phyloP scores from a whole-genome alignment of 2,329 filamentous ascomycete genomes.

The Akanthomyces uredinophilus region DNA sequence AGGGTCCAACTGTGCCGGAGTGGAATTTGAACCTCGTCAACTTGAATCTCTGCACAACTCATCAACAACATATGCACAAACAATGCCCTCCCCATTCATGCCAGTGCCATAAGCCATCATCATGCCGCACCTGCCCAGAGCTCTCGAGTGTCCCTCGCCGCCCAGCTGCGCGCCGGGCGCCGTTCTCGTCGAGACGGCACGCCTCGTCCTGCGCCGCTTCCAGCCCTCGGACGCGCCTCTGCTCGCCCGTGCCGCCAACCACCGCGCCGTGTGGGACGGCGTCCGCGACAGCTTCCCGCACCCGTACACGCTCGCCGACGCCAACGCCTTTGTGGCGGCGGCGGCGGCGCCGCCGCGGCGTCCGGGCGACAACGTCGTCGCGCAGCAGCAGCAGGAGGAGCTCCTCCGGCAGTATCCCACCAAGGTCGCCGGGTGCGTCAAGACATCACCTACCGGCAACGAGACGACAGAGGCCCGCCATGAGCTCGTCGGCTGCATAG shows the following conservation, averaged over 20 bases:
- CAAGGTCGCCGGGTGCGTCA: conserved; percentile 29
- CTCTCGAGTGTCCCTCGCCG: conserved; percentile 19
- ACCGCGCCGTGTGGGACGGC: conserved; percentile 30
- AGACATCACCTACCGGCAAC: neutral
- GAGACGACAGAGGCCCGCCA: conserved; percentile 20
- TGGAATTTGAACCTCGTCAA: neutral
- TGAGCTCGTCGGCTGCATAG: conserved; percentile 37
- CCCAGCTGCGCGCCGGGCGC: conserved; percentile 26
- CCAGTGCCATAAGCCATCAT: neutral
- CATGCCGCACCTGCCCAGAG: neutral
- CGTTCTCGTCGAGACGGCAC: conserved; percentile 27
- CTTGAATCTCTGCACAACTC: neutral
- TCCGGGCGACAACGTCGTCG: too few species aligned
- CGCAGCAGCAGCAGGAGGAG: too few species aligned
- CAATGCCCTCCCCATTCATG: neutral
- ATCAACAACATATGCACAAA: neutral
- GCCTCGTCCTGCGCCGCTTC: conserved; percentile 38
- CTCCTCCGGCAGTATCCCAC: too few species aligned
- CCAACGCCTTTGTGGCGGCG: conserved; percentile 32
- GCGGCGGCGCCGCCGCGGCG: too few species aligned
- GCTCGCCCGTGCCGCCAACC: conserved; percentile 33
- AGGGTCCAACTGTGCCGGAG: too few species aligned
- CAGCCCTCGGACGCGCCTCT: conserved; percentile 32
- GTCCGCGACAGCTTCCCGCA: conserved; percentile 42
- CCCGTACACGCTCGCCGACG: conserved; percentile 40